Evolutionary conservation across 495 filamentous ascomycete species (phyloP), one percentile per base, ranked within the genome.

Genomic region (Amorphotheca resinae): DNA sequence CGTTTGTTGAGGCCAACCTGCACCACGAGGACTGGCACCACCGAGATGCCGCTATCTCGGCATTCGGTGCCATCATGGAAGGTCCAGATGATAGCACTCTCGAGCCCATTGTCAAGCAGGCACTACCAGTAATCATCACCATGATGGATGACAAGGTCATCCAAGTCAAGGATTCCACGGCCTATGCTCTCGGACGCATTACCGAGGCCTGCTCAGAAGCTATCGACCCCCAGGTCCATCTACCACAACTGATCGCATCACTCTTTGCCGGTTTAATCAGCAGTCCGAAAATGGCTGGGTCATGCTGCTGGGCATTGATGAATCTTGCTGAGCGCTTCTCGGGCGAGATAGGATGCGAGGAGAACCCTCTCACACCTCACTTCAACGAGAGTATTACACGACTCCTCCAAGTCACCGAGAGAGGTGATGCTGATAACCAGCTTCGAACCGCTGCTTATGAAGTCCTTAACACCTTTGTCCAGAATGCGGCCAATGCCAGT

Each of bases 41-140:
- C 46, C 77, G 91, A 23, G 91, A 98, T 68, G 91, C 91, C 22
- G 88, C 91, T 8, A 89, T 96, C 9, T 93, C 91, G 41, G 87
- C 91, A n/a, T 96, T 98, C 51, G 93, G 91, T 44, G 91, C 87
- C 36, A 95, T 98, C 49, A 95, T 98, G 91, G 91, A 96, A 56
- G 91, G 91, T 16, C 91, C 91, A 1, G 88, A 95, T 31, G 82
- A 88, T 57, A 83, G 80, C 59, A 66, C 84, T 31, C 66, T 98
- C 42, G 85, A 91, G 48, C 87, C 87, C 25, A 74, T 96, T 41
- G 82, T 98, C 59, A 94, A 95, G 68, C 87, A 95, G 57, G 93
- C 86, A 34, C 72, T 96, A 46, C 77, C 79, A 30, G 84, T 95
- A 25, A 69, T 98, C 41, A 83, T 96, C 49, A 76, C 68, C 43